phyloP scores from a whole-genome alignment of 2,329 filamentous ascomycete genomes.

The Paecilomyces sp. region DNA sequence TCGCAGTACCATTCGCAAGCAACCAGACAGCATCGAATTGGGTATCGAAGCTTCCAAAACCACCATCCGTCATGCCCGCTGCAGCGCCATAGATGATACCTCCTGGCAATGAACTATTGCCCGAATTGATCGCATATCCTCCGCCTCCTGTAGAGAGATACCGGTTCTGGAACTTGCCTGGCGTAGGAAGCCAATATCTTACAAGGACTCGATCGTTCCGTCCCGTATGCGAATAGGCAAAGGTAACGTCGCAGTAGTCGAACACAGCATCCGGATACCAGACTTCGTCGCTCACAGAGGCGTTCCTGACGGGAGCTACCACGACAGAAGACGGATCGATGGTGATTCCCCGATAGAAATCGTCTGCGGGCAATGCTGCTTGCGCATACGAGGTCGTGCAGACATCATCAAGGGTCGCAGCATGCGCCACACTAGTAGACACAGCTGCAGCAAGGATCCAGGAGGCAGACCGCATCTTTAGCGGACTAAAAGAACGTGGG shows the following conservation, averaged over 20 bases:
- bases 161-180: slow-evolving; percentile 38
- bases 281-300: neutral
- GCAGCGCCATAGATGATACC: slow-evolving; percentile 43
- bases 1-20: slow-evolving; percentile 36
- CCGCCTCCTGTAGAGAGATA: slow-evolving; percentile 42
- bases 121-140: slow-evolving; percentile 39
- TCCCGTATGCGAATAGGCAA: slow-evolving; percentile 40
- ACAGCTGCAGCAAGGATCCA: neutral
- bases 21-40: slow-evolving; percentile 31
- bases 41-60: slow-evolving; percentile 42
- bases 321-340: slow-evolving; percentile 31
- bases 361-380: slow-evolving; percentile 29
- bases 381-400: slow-evolving; percentile 32
- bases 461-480: neutral
- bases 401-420: slow-evolving; percentile 23
- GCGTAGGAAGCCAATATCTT: slow-evolving; percentile 38
- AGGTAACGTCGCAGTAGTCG: slow-evolving; percentile 40
- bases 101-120: slow-evolving; percentile 42
- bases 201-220: slow-evolving; percentile 28
- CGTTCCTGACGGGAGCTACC: neutral
- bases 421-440: neutral
- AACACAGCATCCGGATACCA: slow-evolving; percentile 10
- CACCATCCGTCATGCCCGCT: slow-evolving; percentile 43
- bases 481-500: neutral
- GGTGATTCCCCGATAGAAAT: slow-evolving; percentile 28